These are phyloP conservation scores for Coemansia sp. DNA, from an alignment of 192 early-diverging fungal species.

Conservation along the genomic window DNA sequence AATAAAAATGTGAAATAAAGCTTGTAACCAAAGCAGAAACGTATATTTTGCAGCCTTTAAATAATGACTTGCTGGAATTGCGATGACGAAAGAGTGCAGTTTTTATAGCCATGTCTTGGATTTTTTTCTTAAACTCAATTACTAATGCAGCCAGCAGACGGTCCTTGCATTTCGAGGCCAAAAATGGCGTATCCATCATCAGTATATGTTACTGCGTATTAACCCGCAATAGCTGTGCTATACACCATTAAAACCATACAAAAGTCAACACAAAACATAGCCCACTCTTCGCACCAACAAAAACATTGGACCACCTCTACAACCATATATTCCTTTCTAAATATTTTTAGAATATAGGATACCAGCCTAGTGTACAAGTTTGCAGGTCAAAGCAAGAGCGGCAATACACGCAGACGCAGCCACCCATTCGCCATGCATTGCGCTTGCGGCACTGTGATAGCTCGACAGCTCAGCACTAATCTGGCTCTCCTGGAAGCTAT, in stretches of 20 bases:
- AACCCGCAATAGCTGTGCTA: too few relatives aligned
- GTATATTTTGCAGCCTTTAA: too few relatives aligned
- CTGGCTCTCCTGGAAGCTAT: conserved; percentile 18
- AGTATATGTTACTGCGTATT: too few relatives aligned
- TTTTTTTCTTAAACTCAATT: neutral
- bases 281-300: too few relatives aligned
- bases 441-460: conserved; percentile 13
- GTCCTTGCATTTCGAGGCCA: too few relatives aligned
- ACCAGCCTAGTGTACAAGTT: neutral
- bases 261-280: too few relatives aligned
- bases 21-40: too few relatives aligned
- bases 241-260: too few relatives aligned
- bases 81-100: neutral
- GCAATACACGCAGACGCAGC: neutral
- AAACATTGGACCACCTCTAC: neutral
- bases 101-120: neutral
- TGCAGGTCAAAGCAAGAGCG: neutral
- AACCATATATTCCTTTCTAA: neutral
- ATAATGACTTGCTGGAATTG: too few relatives aligned
- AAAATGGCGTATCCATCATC: too few relatives aligned
- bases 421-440: neutral
- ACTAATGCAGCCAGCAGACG: conserved; percentile 4
- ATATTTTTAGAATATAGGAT: neutral
- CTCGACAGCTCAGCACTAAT: conserved; percentile 30
- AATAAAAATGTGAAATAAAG: too few relatives aligned